Evolutionary conservation across 2,329 filamentous ascomycete genomes (phyloP).

Genomic region (Trichophyton schoenleinii): DNA sequence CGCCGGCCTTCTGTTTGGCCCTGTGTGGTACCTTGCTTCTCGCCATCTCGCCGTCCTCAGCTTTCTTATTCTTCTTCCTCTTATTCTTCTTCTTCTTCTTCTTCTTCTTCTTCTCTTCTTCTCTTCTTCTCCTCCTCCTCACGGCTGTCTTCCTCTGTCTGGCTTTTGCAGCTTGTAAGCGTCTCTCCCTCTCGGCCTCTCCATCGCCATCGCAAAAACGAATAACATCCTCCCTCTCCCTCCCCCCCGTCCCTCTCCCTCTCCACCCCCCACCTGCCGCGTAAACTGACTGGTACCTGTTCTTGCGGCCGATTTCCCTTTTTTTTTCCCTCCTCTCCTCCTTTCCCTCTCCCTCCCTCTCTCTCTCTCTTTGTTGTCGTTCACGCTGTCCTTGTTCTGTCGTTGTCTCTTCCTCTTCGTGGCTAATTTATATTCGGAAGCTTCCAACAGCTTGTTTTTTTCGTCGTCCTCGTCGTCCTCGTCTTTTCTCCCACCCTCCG

Average conservation of each 20-base stretch:
- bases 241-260: slow-evolving; percentile 8
- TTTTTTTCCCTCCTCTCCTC: slow-evolving; percentile 8
- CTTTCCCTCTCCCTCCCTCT: background rate
- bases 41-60: background rate
- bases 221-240: background rate
- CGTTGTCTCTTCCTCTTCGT: background rate
- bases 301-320: slow-evolving; percentile 8
- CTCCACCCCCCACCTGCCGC: slow-evolving; percentile 10
- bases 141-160: background rate
- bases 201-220: background rate
- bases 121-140: background rate
- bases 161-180: slow-evolving; percentile 1
- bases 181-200: background rate
- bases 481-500: background rate
- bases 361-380: background rate
- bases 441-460: slow-evolving; percentile 3
- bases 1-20: background rate
- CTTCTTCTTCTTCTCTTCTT: background rate
- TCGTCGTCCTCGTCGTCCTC: background rate
- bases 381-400: background rate
- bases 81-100: background rate
- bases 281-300: background rate
- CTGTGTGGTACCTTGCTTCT: slow-evolving; percentile 1
- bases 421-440: slow-evolving; percentile 1
- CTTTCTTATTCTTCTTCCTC: background rate